Percentiles rank a stretch among this genome's conserved stretches.
phyloP scores from a whole-genome alignment of 1,139 yeast species.

The Kodamaea arcana region DNA sequence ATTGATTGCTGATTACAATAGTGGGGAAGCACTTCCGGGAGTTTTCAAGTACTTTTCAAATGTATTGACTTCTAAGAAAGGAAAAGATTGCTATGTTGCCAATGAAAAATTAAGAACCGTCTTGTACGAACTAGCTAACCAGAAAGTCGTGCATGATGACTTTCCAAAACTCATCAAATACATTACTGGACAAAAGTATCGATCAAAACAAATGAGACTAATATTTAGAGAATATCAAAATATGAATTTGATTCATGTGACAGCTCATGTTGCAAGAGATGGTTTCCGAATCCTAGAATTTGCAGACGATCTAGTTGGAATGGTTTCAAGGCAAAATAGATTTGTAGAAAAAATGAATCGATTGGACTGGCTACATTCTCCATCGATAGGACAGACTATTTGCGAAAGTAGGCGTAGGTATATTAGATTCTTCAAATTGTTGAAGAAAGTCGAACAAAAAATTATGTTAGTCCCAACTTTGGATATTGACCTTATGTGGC shows the following conservation, averaged over 20 bases:
- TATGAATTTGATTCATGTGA: slow-evolving; percentile 19
- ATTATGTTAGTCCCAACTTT: slow-evolving; percentile 31
- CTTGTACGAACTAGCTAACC: neutral
- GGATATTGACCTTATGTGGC: slow-evolving; percentile 40
- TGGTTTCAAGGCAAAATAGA: slow-evolving; percentile 27
- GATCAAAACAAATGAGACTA: neutral
- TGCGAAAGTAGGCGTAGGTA: slow-evolving; percentile 22
- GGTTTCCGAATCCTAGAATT: slow-evolving; percentile 12
- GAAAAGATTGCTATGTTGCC: neutral
- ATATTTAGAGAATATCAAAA: neutral
- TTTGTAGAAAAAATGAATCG: slow-evolving; percentile 28
- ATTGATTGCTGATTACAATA: neutral
- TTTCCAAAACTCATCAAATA: neutral
- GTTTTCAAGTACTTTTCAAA: slow-evolving; percentile 11
- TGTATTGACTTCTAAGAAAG: neutral
- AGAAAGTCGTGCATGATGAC: neutral
- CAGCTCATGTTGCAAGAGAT: slow-evolving; percentile 9
- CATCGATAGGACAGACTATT: slow-evolving; percentile 16
- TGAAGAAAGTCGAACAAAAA: slow-evolving; percentile 10
- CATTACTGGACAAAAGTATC: too few species aligned
- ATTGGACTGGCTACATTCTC: slow-evolving; percentile 27
- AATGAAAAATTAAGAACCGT: neutral
- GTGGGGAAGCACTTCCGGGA: slow-evolving; percentile 6
- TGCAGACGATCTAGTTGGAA: slow-evolving; percentile 29
- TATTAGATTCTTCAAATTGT: slow-evolving; percentile 20